Conservation (phyloP, 2,329 filamentous ascomycete genomes). For the Seiridium cupressi region DNA sequence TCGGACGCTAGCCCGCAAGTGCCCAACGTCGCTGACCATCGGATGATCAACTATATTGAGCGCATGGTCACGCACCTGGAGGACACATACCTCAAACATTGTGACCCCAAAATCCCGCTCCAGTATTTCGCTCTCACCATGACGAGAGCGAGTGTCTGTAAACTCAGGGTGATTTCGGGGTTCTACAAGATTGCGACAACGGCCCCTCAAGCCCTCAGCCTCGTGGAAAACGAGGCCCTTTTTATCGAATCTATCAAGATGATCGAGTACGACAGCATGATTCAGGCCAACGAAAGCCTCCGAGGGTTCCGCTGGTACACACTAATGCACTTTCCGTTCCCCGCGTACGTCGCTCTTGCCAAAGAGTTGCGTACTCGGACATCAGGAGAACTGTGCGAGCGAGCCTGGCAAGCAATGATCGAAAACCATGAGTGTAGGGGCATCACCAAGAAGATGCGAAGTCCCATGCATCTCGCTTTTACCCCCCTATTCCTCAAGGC, state of each 20-base stretch:
- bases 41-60: slow-evolving; percentile 48
- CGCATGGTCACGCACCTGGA: slow-evolving; percentile 55
- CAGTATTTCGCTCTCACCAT: slow-evolving; percentile 59
- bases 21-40: slow-evolving; percentile 48
- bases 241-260: slow-evolving; percentile 55
- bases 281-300: slow-evolving; percentile 49
- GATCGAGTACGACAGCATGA: slow-evolving; percentile 58
- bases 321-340: slow-evolving; percentile 58
- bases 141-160: slow-evolving; percentile 54
- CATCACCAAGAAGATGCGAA: slow-evolving; percentile 47
- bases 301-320: slow-evolving; percentile 58
- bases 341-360: slow-evolving; percentile 59
- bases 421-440: slow-evolving; percentile 53
- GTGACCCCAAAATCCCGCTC: slow-evolving; percentile 56
- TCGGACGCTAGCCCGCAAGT: slow-evolving; percentile 36
- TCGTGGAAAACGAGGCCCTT: slow-evolving; percentile 48
- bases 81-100: slow-evolving; percentile 52
- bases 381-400: slow-evolving; percentile 54
- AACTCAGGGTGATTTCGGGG: slow-evolving; percentile 54
- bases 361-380: slow-evolving; percentile 52
- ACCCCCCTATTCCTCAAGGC: slow-evolving; percentile 59
- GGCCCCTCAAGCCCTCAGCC: slow-evolving; percentile 35
- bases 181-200: slow-evolving; percentile 46
- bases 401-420: slow-evolving; percentile 56
- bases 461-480: slow-evolving; percentile 57